Base-by-base conservation (phyloP, 2,329 filamentous ascomycete genomes). In the Harringtonia aguacate region DNA sequence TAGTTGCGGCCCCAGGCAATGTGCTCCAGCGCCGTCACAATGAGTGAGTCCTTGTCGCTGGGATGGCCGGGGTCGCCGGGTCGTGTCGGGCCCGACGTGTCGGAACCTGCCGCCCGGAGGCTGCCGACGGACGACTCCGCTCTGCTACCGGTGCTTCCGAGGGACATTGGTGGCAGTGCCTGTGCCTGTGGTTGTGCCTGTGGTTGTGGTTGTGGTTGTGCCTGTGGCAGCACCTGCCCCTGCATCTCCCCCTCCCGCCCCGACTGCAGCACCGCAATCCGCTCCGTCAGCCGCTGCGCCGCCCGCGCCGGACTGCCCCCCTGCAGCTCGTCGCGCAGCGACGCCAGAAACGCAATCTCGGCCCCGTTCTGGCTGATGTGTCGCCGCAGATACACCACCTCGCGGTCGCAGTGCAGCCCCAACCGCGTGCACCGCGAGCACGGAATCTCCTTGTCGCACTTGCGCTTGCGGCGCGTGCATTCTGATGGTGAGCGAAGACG, bases 1-100 rank as follows among this genome's bases (percentile, higher is more conserved):
- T 52, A 49, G 38, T 61, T 59, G 36, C 61, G 56, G n/a, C 59
- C 59, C 61, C 61, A 64, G 3, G 60, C 60, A 15, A 63, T 53
- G 48, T 61, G 57, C 48, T 64, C 61, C 13, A 64, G 55, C 2
- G 58, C 56, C 1, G 58, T 60, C 18, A 62, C 47, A 18, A 57
- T 51, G 1, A 59, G 54, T 3, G 56, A 47, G 33, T 52, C 48
- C 20, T 50, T 43, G 18, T 31, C 39, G 27, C 21, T 17, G 29
- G n/a, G n/a, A n/a, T n/a, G n/a, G n/a, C n/a, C n/a, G n/a, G n/a
- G n/a, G n/a, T n/a, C n/a, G n/a, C n/a, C n/a, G n/a, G n/a, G n/a
- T n/a, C n/a, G n/a, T n/a, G n/a, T n/a, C n/a, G n/a, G n/a, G n/a
- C n/a, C n/a, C n/a, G n/a, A n/a, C n/a, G n/a, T n/a, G 24, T 27